These are phyloP conservation scores for Omphalotus guepiniiformis DNA, from an alignment of 768 basidiomycete species.

Conservation along the genomic window DNA sequence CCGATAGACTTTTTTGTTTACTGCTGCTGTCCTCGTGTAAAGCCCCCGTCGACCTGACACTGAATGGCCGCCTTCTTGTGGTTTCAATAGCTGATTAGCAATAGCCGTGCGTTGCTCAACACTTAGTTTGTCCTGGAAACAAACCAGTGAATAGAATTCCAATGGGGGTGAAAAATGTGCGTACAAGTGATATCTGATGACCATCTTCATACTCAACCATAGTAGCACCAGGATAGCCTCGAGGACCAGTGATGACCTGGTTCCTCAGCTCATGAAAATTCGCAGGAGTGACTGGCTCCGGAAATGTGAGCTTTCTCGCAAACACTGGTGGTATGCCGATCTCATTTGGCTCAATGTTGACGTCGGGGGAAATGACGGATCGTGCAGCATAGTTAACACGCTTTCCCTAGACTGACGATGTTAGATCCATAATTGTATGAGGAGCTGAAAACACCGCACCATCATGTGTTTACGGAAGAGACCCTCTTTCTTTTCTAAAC, in stretches of 20 bases:
- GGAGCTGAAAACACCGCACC: conserved; percentile 44
- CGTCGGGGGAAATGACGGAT: conserved; percentile 99
- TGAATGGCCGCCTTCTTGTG: conserved; percentile 59
- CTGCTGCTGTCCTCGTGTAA: conserved; percentile 68
- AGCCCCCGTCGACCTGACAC: conserved; percentile 49
- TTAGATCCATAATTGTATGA: not conserved
- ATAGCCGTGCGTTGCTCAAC: conserved; percentile 91
- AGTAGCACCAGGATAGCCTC: conserved; percentile 86
- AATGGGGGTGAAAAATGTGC: conserved; percentile 14
- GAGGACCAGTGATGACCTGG: conserved; percentile 87
- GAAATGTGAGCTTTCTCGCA: conserved; percentile 93
- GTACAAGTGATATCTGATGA: conserved; percentile 74
- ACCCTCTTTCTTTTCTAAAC: conserved; percentile 98
- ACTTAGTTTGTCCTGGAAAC: conserved; percentile 70
- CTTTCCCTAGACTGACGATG: conserved; percentile 66
- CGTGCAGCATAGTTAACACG: conserved; percentile 99
- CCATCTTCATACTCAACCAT: conserved; percentile 97
- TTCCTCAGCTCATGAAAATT: conserved; percentile 89
- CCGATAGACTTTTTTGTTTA: conserved; percentile 97
- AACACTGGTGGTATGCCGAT: conserved; percentile 98
- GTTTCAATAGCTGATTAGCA: conserved; percentile 92
- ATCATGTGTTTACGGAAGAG: conserved; percentile 99
- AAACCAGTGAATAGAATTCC: conserved; percentile 1
- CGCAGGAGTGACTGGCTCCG: conserved; percentile 90
- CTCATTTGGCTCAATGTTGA: conserved; percentile 98